These are phyloP conservation scores for Camelina hispida DNA, from an alignment of 345 rosid species.

Conservation along the genomic window DNA sequence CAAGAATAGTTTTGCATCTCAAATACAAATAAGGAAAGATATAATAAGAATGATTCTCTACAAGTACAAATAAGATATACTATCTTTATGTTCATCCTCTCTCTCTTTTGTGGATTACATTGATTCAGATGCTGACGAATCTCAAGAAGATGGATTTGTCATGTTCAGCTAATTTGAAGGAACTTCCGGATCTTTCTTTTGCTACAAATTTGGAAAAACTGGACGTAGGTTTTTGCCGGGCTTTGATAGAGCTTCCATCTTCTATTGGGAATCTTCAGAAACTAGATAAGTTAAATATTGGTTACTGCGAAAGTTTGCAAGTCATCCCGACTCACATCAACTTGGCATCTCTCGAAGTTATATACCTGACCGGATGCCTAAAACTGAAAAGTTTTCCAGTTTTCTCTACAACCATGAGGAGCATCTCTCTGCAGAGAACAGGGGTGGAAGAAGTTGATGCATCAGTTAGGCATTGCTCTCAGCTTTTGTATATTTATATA, in stretches of 20 bases:
- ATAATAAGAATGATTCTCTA: too few species aligned
- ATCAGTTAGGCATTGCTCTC: background rate
- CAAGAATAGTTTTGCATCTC: too few species aligned
- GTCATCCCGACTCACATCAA: background rate
- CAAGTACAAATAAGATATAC: too few species aligned
- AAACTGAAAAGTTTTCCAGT: constrained; percentile 8
- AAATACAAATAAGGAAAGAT: too few species aligned
- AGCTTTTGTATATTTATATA: background rate
- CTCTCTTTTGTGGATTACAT: too few species aligned
- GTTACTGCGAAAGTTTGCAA: constrained; percentile 4
- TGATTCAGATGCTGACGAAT: too few species aligned
- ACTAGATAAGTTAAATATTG: background rate
- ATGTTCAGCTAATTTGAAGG: background rate
- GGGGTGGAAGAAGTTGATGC: background rate
- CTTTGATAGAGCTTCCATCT: constrained; percentile 12
- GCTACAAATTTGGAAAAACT: constrained; percentile 26
- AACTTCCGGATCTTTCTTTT: constrained; percentile 31
- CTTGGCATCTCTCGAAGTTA: background rate
- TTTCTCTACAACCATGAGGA: background rate
- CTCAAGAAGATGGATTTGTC: too few species aligned
- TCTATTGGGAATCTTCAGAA: constrained; percentile 10
- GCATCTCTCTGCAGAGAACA: background rate
- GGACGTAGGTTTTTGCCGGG: constrained; percentile 3
- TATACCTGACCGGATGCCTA: constrained; percentile 11
- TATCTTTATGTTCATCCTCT: too few species aligned